Conservation (phyloP, 768 basidiomycete species). For the Imleria badia region DNA sequence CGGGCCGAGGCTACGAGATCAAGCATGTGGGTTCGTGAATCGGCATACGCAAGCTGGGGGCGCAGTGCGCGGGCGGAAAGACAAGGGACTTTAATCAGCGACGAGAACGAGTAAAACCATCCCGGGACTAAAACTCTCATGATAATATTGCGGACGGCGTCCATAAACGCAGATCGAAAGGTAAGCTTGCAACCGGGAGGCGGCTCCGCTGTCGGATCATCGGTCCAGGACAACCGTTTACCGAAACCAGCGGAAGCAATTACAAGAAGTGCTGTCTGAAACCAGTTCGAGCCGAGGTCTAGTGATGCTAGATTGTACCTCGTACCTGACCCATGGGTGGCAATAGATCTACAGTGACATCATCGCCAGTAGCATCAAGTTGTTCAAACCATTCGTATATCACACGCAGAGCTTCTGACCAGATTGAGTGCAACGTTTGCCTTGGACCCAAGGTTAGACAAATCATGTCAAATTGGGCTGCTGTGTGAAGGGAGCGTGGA, state of each 20-base stretch:
- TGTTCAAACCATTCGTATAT: constrained; percentile 43
- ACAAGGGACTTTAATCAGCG: constrained; percentile 33
- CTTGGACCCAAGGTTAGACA: constrained; percentile 23
- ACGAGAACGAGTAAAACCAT: constrained; percentile 30
- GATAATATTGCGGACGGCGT: constrained; percentile 22
- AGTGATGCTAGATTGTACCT: background rate
- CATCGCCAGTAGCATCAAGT: constrained; percentile 28
- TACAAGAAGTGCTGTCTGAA: constrained; percentile 38
- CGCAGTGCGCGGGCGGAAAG: constrained; percentile 32
- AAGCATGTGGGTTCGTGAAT: constrained; percentile 40
- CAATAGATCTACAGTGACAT: constrained; percentile 20
- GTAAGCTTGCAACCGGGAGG: constrained; percentile 33
- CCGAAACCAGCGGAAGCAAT: constrained; percentile 46
- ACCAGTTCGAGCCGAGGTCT: background rate
- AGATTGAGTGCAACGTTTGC: constrained; percentile 47
- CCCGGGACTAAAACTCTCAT: constrained; percentile 34
- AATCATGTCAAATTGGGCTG: background rate
- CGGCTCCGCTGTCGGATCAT: constrained; percentile 26
- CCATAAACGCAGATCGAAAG: constrained; percentile 37
- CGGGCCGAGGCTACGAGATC: constrained; percentile 42
- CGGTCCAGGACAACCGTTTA: constrained; percentile 33
- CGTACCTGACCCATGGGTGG: constrained; percentile 15
- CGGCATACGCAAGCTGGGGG: constrained; percentile 35
- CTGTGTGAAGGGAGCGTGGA: no score
- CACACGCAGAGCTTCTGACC: constrained; percentile 43